phyloP scores from a whole-genome alignment of 225 moss, liverwort and hornwort species.

The Pseudoscleropodium purum region DNA sequence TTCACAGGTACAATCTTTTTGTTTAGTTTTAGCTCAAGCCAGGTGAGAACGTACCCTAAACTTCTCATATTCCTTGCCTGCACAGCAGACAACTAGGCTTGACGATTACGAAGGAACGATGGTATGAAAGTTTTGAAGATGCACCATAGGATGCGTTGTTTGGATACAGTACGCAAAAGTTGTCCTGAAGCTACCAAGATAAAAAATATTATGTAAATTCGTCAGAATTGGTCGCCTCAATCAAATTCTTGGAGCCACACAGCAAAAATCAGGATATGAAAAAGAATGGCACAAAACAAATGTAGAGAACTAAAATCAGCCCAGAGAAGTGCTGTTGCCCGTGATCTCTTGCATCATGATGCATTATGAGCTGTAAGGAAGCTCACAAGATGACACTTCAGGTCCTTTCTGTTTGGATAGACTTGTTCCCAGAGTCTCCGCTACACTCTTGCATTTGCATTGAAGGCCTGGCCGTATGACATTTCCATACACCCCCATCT shows the following conservation, averaged over 20 bases:
- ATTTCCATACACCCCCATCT: conserved; percentile 92
- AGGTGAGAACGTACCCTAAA: neutral
- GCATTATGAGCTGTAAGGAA: conserved; percentile 38
- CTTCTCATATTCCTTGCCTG: neutral
- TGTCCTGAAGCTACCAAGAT: neutral
- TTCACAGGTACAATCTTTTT: neutral
- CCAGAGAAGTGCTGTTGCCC: neutral
- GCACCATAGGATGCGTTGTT: neutral
- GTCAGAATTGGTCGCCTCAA: neutral
- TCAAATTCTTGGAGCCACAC: neutral
- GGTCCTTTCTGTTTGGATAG: conserved; percentile 51
- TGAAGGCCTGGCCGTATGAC: conserved; percentile 69
- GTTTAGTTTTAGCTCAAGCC: neutral
- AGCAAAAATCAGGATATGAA: neutral
- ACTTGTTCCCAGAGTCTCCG: conserved; percentile 56
- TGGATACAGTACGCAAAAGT: too few relatives aligned
- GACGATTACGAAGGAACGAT: neutral
- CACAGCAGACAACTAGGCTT: neutral
- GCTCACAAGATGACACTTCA: conserved; percentile 53
- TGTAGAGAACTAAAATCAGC: neutral
- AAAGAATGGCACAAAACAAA: neutral
- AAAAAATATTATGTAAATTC: neutral
- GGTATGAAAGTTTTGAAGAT: neutral
- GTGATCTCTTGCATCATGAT: neutral
- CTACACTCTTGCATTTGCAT: conserved; percentile 82